Conservation (phyloP, 2,329 filamentous ascomycete genomes). For the Talaromyces sp. region DNA sequence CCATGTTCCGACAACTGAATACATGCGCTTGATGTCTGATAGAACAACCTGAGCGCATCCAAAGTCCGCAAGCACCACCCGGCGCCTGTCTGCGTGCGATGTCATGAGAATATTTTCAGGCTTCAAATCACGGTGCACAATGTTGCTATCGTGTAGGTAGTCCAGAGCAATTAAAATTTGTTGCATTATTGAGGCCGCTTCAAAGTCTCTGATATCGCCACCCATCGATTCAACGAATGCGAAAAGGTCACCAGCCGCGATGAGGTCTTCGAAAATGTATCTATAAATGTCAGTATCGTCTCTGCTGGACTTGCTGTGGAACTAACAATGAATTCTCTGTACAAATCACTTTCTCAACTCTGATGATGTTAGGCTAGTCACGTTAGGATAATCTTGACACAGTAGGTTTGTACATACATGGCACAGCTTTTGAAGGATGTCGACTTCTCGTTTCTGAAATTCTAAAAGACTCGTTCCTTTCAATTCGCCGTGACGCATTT, state of each 20-base stretch:
- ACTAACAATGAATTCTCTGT: constrained; percentile 49
- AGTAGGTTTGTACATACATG: constrained; percentile 42
- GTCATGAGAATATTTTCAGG: constrained; percentile 61
- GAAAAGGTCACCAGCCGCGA: constrained; percentile 58
- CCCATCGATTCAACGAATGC: constrained; percentile 53
- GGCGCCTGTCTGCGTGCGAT: constrained; percentile 45
- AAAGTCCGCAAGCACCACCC: constrained; percentile 59
- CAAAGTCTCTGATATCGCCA: constrained; percentile 43
- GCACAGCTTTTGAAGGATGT: constrained; percentile 48
- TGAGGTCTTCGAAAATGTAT: constrained; percentile 59
- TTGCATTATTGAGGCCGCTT: constrained; percentile 51
- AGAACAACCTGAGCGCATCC: constrained; percentile 46
- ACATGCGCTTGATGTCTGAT: constrained; percentile 43
- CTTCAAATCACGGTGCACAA: constrained; percentile 61
- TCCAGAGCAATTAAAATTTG: constrained; percentile 56
- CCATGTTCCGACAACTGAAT: constrained; percentile 50
- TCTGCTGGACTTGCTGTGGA: not conserved
- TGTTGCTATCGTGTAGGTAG: constrained; percentile 52
- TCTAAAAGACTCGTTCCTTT: constrained; percentile 2
- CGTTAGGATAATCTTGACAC: constrained; percentile 4
- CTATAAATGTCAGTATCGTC: constrained; percentile 26
- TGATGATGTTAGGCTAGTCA: constrained; percentile 55
- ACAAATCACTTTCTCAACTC: constrained; percentile 53
- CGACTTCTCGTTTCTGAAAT: constrained; percentile 35
- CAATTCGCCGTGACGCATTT: not conserved